These are phyloP conservation scores for Cucurbitaria berberidis DNA, from an alignment of 2,329 filamentous ascomycete species.

Conservation along the genomic window DNA sequence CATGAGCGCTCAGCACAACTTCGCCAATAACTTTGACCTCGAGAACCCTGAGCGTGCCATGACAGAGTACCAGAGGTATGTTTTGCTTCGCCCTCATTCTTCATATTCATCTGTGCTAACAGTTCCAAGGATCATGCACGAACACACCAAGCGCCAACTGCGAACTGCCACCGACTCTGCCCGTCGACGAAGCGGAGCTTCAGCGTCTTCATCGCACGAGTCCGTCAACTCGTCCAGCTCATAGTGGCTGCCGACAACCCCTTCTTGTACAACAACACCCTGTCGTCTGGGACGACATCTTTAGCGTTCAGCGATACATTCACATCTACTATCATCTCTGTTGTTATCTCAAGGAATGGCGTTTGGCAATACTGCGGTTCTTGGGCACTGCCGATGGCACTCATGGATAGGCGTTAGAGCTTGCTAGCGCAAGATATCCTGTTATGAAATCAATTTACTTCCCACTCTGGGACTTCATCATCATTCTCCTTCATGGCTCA, in stretches of 20 bases:
- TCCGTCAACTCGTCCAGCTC: slow-evolving; percentile 30
- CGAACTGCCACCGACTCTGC: slow-evolving; percentile 54
- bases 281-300: slow-evolving; percentile 17
- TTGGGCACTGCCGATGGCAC: not conserved
- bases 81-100: not conserved
- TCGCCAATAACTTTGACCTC: slow-evolving; percentile 52
- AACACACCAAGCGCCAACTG: slow-evolving; percentile 58
- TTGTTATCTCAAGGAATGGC: not conserved
- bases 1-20: slow-evolving; percentile 52
- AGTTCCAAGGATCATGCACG: slow-evolving; percentile 53
- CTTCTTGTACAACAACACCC: not conserved
- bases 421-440: not conserved
- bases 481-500: too few species aligned
- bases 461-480: too few species aligned
- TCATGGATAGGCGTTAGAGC: not conserved
- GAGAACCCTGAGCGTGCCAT: slow-evolving; percentile 48
- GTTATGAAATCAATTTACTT: not conserved
- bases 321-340: not conserved
- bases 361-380: not conserved
- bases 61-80: slow-evolving; percentile 54
- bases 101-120: slow-evolving; percentile 15
- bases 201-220: slow-evolving; percentile 13
- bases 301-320: slow-evolving; percentile 5
- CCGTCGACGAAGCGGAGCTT: slow-evolving; percentile 44
- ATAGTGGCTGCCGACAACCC: slow-evolving; percentile 8